Evolutionary conservation across 805 yeast genomes (phyloP), one percentile per base, ranked within the genome.

Genomic region (Yueomyces sp.): DNA sequence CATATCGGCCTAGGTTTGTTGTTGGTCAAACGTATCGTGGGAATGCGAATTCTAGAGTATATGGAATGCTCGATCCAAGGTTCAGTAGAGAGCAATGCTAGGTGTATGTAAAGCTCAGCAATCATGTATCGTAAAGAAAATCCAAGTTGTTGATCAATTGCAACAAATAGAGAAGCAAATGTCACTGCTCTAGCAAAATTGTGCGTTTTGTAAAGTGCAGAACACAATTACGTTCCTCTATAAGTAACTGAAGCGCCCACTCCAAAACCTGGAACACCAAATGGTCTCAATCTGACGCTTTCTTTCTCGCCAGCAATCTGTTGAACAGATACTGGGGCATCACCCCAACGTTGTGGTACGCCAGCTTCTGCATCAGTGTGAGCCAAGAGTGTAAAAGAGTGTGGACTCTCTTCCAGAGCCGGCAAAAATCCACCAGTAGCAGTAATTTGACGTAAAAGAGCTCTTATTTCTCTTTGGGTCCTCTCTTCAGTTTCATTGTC

Each of bases 361-460:
- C 70, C 70, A 3, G 80, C 74, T 51, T 66, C 66, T 3, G 81
- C 79, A 51, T 81, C 83, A 0, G 95, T 83, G 54, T 81, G 82
- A 0, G 87, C 95, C 43, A 86, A 64, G 1, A 88, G 90, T 54
- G 83, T 86, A 60, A 88, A 86, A 0, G 95, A 84, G 54, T 81
- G 77, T 26, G 70, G 76, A 11, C 72, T 77, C 29, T 53, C 54
- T 8, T 74, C 76, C 30, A 88, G 63, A 28, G 81, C 72, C 0
- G 97, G 97, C 37, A 88, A 68, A 56, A 87, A 86, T 0, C 95
- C 77, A 2, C 84, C 85, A 38, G 92, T 79, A 0, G 95, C 85
- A 0, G 95, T 85, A 42, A 88, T 83, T 52, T 88, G 96, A 43
- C 96, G 73, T 37, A 88, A 77, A 4, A 88, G 79, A 0, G 86